A percentile compares a stretch with the other conserved stretches of the same genome.
Evolutionary conservation across 495 filamentous ascomycete genomes (phyloP).

Genomic region (Neurospora intermedia): DNA sequence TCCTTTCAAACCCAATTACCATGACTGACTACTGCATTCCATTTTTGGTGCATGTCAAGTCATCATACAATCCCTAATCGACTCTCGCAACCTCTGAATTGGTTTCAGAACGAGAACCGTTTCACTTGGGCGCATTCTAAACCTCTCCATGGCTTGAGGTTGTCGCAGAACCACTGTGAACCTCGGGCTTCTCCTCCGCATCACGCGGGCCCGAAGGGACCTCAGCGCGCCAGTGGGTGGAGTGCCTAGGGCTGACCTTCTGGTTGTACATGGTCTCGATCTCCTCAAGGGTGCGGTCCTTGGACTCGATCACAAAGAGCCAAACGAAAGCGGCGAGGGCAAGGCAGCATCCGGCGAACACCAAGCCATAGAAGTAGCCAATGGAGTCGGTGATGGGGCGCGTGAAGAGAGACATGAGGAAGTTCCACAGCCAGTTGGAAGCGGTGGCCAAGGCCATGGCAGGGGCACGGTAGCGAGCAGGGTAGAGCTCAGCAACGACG

Average conservation of each 20-base stretch:
- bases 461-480: constrained; percentile 61
- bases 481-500: constrained; percentile 73
- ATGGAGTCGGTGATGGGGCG: constrained; percentile 61
- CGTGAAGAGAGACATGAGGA: constrained; percentile 33
- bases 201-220: background rate
- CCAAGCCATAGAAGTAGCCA: constrained; percentile 71
- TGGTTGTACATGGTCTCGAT: constrained; percentile 80
- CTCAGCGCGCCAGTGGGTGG: constrained; percentile 33
- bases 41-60: background rate
- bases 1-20: background rate
- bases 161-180: background rate
- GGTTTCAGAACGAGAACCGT: too few relatives aligned
- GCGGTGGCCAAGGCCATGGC: constrained; percentile 70
- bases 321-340: constrained; percentile 63
- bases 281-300: constrained; percentile 43
- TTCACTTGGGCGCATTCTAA: background rate
- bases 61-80: background rate
- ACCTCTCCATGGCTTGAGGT: background rate
- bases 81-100: background rate
- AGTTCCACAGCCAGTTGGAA: constrained; percentile 87
- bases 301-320: constrained; percentile 57
- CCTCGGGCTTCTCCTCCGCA: background rate
- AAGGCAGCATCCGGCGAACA: constrained; percentile 67
- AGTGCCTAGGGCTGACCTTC: constrained; percentile 59
- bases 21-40: background rate